These are phyloP conservation scores for Flaveria bidentis DNA, from an alignment of 129 eudicot species.

Conservation along the genomic window DNA sequence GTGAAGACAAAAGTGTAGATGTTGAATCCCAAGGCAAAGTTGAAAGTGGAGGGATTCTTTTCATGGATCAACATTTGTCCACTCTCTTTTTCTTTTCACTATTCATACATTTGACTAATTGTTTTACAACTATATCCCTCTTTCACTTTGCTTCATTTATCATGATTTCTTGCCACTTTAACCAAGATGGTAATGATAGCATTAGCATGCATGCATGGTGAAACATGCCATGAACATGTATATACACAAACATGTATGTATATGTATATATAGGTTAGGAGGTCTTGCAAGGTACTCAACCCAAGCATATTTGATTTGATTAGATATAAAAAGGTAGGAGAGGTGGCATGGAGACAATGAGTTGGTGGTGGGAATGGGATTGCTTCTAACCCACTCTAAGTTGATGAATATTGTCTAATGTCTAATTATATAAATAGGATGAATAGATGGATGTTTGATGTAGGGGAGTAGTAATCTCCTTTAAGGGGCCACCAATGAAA, in stretches of 20 bases:
- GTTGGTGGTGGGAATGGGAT: conserved; percentile 32
- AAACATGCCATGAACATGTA: conserved; percentile 14
- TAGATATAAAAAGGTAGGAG: conserved; percentile 11
- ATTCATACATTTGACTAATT: conserved; percentile 23
- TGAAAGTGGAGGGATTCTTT: conserved; percentile 30
- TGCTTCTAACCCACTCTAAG: conserved; percentile 35
- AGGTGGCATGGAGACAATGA: conserved; percentile 30
- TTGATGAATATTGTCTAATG: background rate
- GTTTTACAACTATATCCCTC: background rate
- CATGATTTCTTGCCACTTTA: conserved; percentile 23
- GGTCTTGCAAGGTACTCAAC: conserved; percentile 33
- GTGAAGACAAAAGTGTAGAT: conserved; percentile 34
- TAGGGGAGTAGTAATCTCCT: conserved; percentile 26
- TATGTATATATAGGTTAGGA: background rate
- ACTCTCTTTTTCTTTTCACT: conserved; percentile 37
- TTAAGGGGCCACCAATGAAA: conserved; percentile 6
- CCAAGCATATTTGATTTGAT: background rate
- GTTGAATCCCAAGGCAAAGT: conserved; percentile 45
- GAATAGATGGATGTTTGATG: conserved; percentile 24
- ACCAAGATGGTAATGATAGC: conserved; percentile 23
- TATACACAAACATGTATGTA: background rate
- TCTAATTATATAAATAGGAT: conserved; percentile 13
- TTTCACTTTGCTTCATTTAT: conserved; percentile 19
- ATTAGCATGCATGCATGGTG: conserved; percentile 35
- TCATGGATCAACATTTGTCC: conserved; percentile 33